Evolutionary conservation across 2,329 filamentous ascomycete species (phyloP).

Genomic region (Furcasterigmium furcatum): DNA sequence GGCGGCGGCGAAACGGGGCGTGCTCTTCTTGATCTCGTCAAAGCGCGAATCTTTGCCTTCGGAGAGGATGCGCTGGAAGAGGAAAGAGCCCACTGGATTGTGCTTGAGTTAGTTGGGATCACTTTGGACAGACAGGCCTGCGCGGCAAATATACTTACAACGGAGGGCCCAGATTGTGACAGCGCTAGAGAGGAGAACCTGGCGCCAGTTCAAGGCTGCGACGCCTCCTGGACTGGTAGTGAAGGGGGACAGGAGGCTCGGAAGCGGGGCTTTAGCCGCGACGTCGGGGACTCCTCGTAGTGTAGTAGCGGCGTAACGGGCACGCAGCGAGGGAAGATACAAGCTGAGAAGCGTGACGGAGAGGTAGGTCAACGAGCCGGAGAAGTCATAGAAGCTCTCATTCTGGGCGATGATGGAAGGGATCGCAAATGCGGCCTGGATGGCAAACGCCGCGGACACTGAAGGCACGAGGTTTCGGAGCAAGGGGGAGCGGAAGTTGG

Average conservation of each 20-base stretch:
- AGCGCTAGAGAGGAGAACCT: conserved; percentile 34
- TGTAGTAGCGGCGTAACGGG: conserved; percentile 42
- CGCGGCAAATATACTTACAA: conserved; percentile 34
- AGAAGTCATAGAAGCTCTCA: conserved; percentile 67
- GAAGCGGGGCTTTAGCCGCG: conserved; percentile 35
- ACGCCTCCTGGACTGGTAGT: conserved; percentile 33
- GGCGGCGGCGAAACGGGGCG: conserved; percentile 28
- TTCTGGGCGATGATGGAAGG: conserved; percentile 58
- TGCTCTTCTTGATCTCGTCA: conserved; percentile 32
- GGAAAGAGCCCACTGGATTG: conserved; percentile 55
- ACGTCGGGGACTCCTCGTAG: conserved; percentile 16
- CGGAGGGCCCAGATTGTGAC: conserved; percentile 56
- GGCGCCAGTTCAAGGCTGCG: conserved; percentile 56
- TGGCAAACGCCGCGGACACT: conserved; percentile 57
- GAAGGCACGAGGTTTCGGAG: conserved; percentile 60
- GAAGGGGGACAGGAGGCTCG: conserved; percentile 42
- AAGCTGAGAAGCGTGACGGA: conserved; percentile 60
- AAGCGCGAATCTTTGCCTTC: conserved; percentile 56
- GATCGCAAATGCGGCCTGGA: conserved; percentile 60
- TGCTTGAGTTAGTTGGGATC: conserved; percentile 2
- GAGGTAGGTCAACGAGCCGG: conserved; percentile 63
- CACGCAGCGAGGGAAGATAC: conserved; percentile 56
- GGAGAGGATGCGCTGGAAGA: conserved; percentile 58
- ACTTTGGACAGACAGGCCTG: neutral
- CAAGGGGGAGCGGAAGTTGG: conserved; percentile 60